Conservation (phyloP, 73 alveolate species). For the Tetrahymena thermophila region DNA sequence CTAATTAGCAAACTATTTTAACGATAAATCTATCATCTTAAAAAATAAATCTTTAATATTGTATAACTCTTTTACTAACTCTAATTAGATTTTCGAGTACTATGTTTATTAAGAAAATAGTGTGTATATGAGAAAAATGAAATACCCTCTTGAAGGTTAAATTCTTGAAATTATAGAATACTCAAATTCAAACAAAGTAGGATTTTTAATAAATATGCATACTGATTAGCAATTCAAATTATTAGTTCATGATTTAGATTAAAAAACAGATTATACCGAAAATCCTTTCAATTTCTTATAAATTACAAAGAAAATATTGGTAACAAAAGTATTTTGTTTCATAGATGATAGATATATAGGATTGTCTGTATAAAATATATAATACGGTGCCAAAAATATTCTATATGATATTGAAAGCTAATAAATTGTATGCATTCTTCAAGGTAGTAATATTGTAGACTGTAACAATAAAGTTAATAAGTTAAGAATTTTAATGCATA, state of each 20-base stretch:
- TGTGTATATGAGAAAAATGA: neutral
- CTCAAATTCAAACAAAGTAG: neutral
- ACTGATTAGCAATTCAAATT: neutral
- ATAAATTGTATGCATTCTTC: neutral
- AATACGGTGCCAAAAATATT: neutral
- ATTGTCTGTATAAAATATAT: neutral
- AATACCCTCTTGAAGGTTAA: neutral
- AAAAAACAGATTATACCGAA: neutral
- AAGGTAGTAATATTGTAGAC: neutral
- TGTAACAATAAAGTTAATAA: neutral
- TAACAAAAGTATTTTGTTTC: neutral
- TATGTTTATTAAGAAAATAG: neutral
- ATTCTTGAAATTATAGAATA: neutral
- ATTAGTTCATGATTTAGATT: neutral
- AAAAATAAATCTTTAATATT: neutral
- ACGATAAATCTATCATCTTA: neutral
- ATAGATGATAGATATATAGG: neutral
- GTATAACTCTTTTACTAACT: neutral
- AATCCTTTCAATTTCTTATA: neutral
- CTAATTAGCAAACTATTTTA: neutral
- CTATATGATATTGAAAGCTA: neutral
- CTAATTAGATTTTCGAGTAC: neutral
- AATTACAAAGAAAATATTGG: neutral
- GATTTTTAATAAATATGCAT: neutral
- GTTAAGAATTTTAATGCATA: neutral